A percentile compares a stretch with the other conserved stretches of the same genome.
phyloP scores from a whole-genome alignment of 495 filamentous ascomycete genomes.

The Mytilinidion resinicola region DNA sequence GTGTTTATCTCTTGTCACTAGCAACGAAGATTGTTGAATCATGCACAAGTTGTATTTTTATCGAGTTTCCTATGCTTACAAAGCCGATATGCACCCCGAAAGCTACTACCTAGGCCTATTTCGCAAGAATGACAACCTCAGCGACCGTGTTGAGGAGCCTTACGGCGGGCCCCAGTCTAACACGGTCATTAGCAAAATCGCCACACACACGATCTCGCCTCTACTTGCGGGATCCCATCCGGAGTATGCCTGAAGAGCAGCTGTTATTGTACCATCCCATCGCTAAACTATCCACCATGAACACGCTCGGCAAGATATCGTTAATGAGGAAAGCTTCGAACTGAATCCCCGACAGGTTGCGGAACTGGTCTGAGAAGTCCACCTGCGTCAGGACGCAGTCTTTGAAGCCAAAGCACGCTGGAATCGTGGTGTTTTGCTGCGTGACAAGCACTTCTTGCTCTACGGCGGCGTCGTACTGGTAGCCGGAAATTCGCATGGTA shows the following conservation, averaged over 20 bases:
- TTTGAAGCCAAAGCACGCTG: slow-evolving; percentile 30
- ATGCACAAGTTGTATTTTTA: too few relatives aligned
- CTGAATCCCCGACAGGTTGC: slow-evolving; percentile 38
- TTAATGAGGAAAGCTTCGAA: slow-evolving; percentile 37
- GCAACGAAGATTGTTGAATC: too few relatives aligned
- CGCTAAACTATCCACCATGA: slow-evolving; percentile 40
- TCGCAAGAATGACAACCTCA: too few relatives aligned
- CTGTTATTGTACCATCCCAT: slow-evolving; percentile 43
- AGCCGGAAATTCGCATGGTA: slow-evolving; percentile 37
- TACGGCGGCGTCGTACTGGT: slow-evolving; percentile 24
- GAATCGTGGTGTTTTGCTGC: slow-evolving; percentile 34
- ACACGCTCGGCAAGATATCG: slow-evolving; percentile 22
- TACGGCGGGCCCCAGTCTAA: slow-evolving; percentile 12
- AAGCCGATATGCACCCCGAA: too few relatives aligned
- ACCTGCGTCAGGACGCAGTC: slow-evolving; percentile 37
- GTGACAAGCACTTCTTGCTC: slow-evolving; percentile 24
- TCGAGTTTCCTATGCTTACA: too few relatives aligned
- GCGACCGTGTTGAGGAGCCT: background rate
- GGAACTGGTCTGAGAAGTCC: slow-evolving; percentile 32
- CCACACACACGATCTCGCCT: background rate
- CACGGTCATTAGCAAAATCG: slow-evolving; percentile 1
- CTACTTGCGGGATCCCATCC: slow-evolving; percentile 27
- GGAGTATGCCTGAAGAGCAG: slow-evolving; percentile 36
- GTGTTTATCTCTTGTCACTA: too few relatives aligned
- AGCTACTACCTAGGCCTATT: too few relatives aligned